phyloP scores from a whole-genome alignment of 2,329 filamentous ascomycete genomes.

The Verticillium zaregamsianum region DNA sequence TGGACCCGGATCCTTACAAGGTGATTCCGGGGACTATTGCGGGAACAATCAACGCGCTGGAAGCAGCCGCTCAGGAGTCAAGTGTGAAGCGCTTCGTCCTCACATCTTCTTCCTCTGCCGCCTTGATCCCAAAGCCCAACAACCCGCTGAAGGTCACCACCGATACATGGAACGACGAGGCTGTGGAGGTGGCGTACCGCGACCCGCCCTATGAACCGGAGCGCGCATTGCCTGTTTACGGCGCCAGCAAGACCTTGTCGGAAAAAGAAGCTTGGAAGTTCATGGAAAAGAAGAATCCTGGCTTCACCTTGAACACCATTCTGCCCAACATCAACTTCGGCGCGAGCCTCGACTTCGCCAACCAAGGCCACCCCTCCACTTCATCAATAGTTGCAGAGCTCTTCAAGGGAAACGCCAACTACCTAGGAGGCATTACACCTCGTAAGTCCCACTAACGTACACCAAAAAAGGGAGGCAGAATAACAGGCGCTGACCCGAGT shows the following conservation, averaged over 20 bases:
- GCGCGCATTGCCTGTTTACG: constrained; percentile 24
- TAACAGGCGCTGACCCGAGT: neutral
- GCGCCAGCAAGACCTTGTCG: constrained; percentile 31
- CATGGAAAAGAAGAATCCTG: constrained; percentile 22
- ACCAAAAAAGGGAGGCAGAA: neutral
- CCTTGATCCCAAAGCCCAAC: constrained; percentile 14
- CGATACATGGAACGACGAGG: constrained; percentile 29
- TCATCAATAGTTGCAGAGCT: constrained; percentile 13
- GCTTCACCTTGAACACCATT: constrained; percentile 22
- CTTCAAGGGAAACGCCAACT: constrained; percentile 13
- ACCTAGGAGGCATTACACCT: neutral
- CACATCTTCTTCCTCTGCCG: constrained; percentile 27
- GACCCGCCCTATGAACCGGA: constrained; percentile 26
- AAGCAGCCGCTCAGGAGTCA: constrained; percentile 26
- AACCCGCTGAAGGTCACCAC: constrained; percentile 15
- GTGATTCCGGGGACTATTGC: constrained; percentile 30
- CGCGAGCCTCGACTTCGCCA: constrained; percentile 9
- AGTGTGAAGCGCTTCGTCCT: constrained; percentile 35
- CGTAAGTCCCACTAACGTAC: neutral
- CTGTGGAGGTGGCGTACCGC: constrained; percentile 27
- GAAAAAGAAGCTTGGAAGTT: constrained; percentile 36
- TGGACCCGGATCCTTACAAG: constrained; percentile 25
- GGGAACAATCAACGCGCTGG: constrained; percentile 23
- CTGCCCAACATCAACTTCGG: constrained; percentile 24
- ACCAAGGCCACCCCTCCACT: constrained; percentile 19